Evolutionary conservation across 1,139 yeast species (phyloP).

Genomic region (Zygoascus sp.): DNA sequence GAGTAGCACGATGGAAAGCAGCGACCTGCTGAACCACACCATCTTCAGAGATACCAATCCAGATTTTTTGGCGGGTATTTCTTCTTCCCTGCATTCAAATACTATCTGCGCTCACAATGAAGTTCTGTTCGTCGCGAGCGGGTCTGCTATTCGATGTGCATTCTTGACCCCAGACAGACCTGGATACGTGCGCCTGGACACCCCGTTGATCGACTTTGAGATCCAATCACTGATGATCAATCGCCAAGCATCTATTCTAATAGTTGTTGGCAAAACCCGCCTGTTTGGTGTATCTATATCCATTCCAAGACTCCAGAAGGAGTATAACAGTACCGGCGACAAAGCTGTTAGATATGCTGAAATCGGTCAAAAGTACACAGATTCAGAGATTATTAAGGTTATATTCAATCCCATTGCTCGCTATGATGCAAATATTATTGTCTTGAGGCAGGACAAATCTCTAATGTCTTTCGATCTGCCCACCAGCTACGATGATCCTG

Average conservation of each 20-base stretch:
- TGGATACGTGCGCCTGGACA: slow-evolving; percentile 19
- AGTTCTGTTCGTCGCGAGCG: slow-evolving; percentile 32
- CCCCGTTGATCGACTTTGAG: slow-evolving; percentile 29
- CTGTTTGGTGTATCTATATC: slow-evolving; percentile 36
- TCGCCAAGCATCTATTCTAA: slow-evolving; percentile 40
- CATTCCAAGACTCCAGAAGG: neutral
- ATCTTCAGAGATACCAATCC: slow-evolving; percentile 1
- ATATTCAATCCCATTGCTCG: slow-evolving; percentile 45
- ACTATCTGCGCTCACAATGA: slow-evolving; percentile 21
- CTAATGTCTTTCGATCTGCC: slow-evolving; percentile 38
- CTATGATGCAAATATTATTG: slow-evolving; percentile 40
- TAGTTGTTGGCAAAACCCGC: slow-evolving; percentile 37
- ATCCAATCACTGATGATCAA: slow-evolving; percentile 35
- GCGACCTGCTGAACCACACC: slow-evolving; percentile 5
- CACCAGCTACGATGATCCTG: slow-evolving; percentile 28
- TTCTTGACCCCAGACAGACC: slow-evolving; percentile 16
- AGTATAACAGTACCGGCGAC: neutral
- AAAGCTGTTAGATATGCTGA: slow-evolving; percentile 1
- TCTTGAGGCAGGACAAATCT: slow-evolving; percentile 37
- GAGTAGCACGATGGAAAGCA: neutral
- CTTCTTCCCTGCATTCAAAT: slow-evolving; percentile 2
- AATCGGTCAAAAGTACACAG: neutral
- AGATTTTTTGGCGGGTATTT: neutral
- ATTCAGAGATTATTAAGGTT: slow-evolving; percentile 26
- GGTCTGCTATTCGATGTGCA: slow-evolving; percentile 30